phyloP scores from a whole-genome alignment of 768 basidiomycete species.

The Russula foetens region DNA sequence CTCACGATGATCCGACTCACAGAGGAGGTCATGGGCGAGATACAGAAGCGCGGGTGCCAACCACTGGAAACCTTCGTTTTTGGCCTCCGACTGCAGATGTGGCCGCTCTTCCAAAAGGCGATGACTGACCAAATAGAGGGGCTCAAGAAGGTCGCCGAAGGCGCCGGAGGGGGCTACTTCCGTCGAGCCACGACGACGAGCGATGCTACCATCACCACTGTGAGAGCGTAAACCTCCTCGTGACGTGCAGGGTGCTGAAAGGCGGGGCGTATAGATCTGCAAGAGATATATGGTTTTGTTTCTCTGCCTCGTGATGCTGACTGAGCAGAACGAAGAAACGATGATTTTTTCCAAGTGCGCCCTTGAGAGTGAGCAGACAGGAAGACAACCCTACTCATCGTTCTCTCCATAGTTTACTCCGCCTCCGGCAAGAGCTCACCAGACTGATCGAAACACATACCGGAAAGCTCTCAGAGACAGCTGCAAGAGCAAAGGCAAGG shows the following conservation, averaged over 20 bases:
- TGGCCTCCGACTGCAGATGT: slow-evolving; percentile 74
- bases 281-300: slow-evolving; percentile 74
- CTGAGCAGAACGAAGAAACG: slow-evolving; percentile 80
- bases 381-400: neutral
- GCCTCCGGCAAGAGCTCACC: slow-evolving; percentile 77
- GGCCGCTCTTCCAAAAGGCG: slow-evolving; percentile 88
- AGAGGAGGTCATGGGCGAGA: slow-evolving; percentile 67
- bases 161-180: slow-evolving; percentile 53
- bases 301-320: slow-evolving; percentile 73
- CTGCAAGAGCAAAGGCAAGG: slow-evolving; percentile 57
- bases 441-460: slow-evolving; percentile 72
- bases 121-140: slow-evolving; percentile 81
- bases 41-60: slow-evolving; percentile 68
- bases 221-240: slow-evolving; percentile 27
- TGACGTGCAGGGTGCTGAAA: slow-evolving; percentile 19
- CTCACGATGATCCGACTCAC: slow-evolving; percentile 89
- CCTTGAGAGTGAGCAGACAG: neutral
- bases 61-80: slow-evolving; percentile 81
- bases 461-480: slow-evolving; percentile 50
- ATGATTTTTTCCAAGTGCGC: slow-evolving; percentile 94
- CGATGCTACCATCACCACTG: slow-evolving; percentile 56
- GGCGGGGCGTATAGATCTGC: slow-evolving; percentile 44
- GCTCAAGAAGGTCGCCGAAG: slow-evolving; percentile 77
- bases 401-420: slow-evolving; percentile 49
- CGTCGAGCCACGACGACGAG: slow-evolving; percentile 54